Conservation (phyloP, 192 early-diverging fungal genomes). For the Kappamyces sp. region DNA sequence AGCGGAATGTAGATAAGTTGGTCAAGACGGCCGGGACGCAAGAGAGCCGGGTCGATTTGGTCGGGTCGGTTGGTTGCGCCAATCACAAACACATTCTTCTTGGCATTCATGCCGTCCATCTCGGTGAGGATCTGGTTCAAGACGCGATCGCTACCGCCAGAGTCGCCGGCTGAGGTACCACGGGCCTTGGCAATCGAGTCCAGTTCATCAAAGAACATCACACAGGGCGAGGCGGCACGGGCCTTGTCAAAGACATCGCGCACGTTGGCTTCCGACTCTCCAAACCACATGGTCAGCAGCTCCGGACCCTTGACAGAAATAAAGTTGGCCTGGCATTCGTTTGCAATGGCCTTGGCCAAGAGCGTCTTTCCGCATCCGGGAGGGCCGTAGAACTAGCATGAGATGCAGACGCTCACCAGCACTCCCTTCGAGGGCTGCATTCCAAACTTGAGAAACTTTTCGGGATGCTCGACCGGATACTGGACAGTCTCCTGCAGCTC, state of each 20-base stretch:
- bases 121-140: conserved; percentile 98
- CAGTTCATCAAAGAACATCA: conserved; percentile 99
- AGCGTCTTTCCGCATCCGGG: conserved; percentile 98
- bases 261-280: conserved; percentile 98
- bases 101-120: conserved; percentile 99
- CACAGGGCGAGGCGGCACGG: conserved; percentile 93
- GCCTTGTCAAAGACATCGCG: conserved; percentile 99
- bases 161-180: conserved; percentile 72
- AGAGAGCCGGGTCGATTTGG: conserved; percentile 93
- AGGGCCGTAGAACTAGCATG: conserved; percentile 80
- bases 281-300: conserved; percentile 99
- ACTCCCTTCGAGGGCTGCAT: conserved; percentile 96
- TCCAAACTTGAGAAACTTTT: conserved; percentile 99
- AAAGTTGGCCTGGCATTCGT: conserved; percentile 99
- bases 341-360: conserved; percentile 98
- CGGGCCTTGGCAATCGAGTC: conserved; percentile 97
- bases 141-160: conserved; percentile 93
- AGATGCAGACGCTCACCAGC: conserved; percentile 26
- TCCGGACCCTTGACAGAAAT: conserved; percentile 99
- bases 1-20: conserved; percentile 97
- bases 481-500: conserved; percentile 98
- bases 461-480: conserved; percentile 98
- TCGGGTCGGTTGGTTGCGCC: conserved; percentile 99
- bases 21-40: conserved; percentile 98
- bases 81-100: conserved; percentile 99